Percentiles rank a stretch among this genome's conserved stretches.
phyloP scores from a whole-genome alignment of 148 eudicot genomes.

The Diospyros kaki region DNA sequence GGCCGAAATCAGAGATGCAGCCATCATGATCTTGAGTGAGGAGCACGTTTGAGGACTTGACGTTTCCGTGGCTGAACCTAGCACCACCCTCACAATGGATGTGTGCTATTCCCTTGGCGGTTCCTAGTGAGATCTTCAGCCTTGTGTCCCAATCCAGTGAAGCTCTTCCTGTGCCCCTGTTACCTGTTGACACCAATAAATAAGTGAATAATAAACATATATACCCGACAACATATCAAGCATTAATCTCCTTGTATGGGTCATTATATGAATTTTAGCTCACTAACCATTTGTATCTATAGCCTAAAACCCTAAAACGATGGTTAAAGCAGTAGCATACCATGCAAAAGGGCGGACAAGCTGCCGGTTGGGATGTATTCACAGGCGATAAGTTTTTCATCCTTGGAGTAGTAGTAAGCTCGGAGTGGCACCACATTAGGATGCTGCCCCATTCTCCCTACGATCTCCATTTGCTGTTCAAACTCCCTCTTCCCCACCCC shows the following conservation, averaged over 20 bases:
- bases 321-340: slow-evolving; percentile 30
- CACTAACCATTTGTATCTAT: not conserved
- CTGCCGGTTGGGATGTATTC: slow-evolving; percentile 68
- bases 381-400: slow-evolving; percentile 86
- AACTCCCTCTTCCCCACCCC: slow-evolving; percentile 76
- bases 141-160: slow-evolving; percentile 77
- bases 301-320: not conserved
- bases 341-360: slow-evolving; percentile 77
- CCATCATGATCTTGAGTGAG: slow-evolving; percentile 54
- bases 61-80: slow-evolving; percentile 77
- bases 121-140: slow-evolving; percentile 60
- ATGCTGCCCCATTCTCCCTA: slow-evolving; percentile 57
- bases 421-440: slow-evolving; percentile 62
- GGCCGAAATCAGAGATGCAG: slow-evolving; percentile 65
- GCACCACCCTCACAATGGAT: slow-evolving; percentile 68
- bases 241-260: too few species aligned
- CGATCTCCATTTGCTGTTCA: slow-evolving; percentile 82
- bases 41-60: slow-evolving; percentile 80
- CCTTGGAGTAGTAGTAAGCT: slow-evolving; percentile 90
- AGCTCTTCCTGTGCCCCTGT: slow-evolving; percentile 50
- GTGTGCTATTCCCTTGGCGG: slow-evolving; percentile 71
- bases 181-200: slow-evolving; percentile 30
- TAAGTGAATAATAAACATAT: not conserved
- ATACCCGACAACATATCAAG: too few species aligned
- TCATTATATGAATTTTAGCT: not conserved